Conservation (phyloP, 345 rosid genomes). For the Brassica incana region DNA sequence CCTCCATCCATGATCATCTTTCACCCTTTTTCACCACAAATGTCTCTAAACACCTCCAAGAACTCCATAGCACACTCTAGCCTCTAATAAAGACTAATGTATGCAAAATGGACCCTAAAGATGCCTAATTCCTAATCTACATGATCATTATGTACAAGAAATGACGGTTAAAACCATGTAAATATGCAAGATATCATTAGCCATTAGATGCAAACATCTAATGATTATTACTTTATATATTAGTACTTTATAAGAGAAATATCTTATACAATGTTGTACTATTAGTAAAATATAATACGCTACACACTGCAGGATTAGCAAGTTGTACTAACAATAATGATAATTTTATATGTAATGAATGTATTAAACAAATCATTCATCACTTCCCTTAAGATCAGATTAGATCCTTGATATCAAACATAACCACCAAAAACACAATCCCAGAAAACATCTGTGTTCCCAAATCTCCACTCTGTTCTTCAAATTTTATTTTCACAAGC, state of each 20-base stretch:
- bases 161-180: no score
- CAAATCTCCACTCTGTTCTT: background rate
- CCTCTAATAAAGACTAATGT: no score
- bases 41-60: no score
- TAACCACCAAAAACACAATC: background rate
- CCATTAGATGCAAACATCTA: slow-evolving; percentile 4
- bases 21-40: no score
- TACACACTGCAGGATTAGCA: slow-evolving; percentile 1
- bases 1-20: no score
- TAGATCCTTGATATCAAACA: slow-evolving; percentile 8
- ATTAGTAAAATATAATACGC: slow-evolving; percentile 4
- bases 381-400: slow-evolving; percentile 7
- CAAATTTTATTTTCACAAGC: background rate
- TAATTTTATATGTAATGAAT: background rate
- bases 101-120: no score
- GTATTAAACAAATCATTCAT: slow-evolving; percentile 4
- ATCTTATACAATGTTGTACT: background rate
- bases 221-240: background rate
- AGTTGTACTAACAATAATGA: background rate
- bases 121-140: no score
- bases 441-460: background rate
- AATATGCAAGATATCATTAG: background rate
- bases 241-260: no score
- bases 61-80: no score
- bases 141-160: no score